phyloP scores from a whole-genome alignment of 2,329 filamentous ascomycete genomes.

The Fusarium anguioides region DNA sequence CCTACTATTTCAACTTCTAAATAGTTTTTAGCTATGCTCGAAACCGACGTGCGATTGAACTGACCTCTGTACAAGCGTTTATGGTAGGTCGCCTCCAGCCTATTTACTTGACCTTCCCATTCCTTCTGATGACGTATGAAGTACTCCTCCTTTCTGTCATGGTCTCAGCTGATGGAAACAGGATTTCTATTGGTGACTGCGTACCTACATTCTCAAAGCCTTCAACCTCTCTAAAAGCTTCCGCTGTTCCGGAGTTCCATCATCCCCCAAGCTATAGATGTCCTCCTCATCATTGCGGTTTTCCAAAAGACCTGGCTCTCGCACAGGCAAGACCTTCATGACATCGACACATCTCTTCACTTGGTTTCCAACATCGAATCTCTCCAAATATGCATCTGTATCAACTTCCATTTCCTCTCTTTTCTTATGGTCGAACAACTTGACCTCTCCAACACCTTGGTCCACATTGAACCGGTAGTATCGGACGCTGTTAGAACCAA shows the following conservation, averaged over 20 bases:
- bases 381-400: not conserved
- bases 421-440: not conserved
- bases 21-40: accelerated
- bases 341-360: not conserved
- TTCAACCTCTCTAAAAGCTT: not conserved
- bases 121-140: not conserved
- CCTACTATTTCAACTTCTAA: not conserved
- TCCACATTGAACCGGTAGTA: not conserved
- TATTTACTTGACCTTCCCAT: not conserved
- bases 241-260: not conserved
- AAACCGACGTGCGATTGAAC: accelerated
- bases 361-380: not conserved
- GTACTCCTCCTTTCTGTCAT: not conserved
- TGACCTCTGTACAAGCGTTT: not conserved
- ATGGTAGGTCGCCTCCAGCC: not conserved
- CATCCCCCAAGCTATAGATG: not conserved
- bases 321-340: not conserved
- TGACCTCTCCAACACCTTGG: not conserved
- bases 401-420: not conserved
- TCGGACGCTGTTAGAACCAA: not conserved
- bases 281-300: not conserved
- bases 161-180: not conserved
- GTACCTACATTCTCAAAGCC: not conserved
- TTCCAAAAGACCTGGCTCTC: not conserved
- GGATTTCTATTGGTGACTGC: not conserved